Conservation (phyloP, 1,284 basidiomycete genomes). For the Cryptococcus sp. region DNA sequence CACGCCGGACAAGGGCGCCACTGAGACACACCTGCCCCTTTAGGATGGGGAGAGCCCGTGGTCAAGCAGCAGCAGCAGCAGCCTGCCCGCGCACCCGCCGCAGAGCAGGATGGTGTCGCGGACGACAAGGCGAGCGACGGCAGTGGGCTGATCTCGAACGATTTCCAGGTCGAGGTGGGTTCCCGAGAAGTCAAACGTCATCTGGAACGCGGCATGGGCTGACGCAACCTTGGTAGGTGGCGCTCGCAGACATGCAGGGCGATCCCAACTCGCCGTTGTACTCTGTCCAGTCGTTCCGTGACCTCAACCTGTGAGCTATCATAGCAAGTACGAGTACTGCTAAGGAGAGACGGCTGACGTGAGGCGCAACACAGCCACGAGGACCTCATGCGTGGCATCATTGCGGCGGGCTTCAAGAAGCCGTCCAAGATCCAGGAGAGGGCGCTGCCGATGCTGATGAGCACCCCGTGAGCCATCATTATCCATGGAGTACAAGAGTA, state of each 20-base stretch:
- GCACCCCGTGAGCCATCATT: conserved; percentile 78
- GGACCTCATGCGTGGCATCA: conserved; percentile 93
- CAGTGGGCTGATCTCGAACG: conserved; percentile 40
- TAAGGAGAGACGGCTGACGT: conserved; percentile 9
- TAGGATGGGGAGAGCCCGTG: conserved; percentile 12
- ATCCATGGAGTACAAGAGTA: conserved; percentile 11
- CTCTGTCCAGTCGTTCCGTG: conserved; percentile 92
- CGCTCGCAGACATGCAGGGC: conserved; percentile 92
- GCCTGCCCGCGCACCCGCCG: background rate
- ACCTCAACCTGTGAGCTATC: conserved; percentile 74
- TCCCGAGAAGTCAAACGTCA: too few species aligned
- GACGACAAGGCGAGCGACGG: conserved; percentile 11
- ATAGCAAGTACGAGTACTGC: background rate
- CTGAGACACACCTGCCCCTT: background rate
- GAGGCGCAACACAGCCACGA: conserved; percentile 60
- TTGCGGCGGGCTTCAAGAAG: conserved; percentile 93
- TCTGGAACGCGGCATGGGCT: background rate
- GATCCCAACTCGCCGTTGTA: conserved; percentile 94
- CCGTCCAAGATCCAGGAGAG: conserved; percentile 99
- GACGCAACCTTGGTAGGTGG: conserved; percentile 63
- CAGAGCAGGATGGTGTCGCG: background rate
- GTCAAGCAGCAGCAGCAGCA: background rate
- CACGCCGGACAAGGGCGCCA: background rate
- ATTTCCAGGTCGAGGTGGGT: conserved; percentile 46
- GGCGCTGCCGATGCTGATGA: conserved; percentile 84